phyloP scores from a whole-genome alignment of 768 basidiomycete species.

The Phlebiopsis flavidoalba region DNA sequence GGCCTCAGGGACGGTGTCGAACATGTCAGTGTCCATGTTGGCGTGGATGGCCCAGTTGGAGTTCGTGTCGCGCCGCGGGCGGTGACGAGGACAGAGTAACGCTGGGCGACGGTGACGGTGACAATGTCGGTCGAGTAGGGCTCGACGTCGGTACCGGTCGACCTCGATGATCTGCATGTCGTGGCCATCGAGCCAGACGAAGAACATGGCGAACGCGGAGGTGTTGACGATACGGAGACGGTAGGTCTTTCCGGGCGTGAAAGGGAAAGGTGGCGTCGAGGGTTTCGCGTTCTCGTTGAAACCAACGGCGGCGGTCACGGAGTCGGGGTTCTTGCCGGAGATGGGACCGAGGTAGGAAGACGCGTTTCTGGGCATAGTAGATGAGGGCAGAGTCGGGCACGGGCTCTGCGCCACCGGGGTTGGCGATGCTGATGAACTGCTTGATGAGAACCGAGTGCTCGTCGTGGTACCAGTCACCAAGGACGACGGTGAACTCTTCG shows the following conservation, averaged over 20 bases:
- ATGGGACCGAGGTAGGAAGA: conserved; percentile 66
- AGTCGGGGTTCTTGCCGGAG: conserved; percentile 36
- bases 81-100: conserved; percentile 89
- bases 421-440: conserved; percentile 62
- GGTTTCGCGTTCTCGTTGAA: conserved; percentile 86
- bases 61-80: conserved; percentile 77
- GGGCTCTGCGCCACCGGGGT: conserved; percentile 86
- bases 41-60: conserved; percentile 88
- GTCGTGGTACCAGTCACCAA: conserved; percentile 92
- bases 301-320: conserved; percentile 58
- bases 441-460: conserved; percentile 59
- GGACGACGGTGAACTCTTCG: conserved; percentile 81
- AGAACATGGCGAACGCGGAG: conserved; percentile 69
- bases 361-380: conserved; percentile 75
- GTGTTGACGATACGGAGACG: conserved; percentile 84
- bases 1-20: conserved; percentile 69
- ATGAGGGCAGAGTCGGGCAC: conserved; percentile 83
- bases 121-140: conserved; percentile 69
- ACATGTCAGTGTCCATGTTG: conserved; percentile 89
- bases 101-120: conserved; percentile 79
- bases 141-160: conserved; percentile 73
- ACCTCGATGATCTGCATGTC: conserved; percentile 82
- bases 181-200: conserved; percentile 88
- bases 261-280: conserved; percentile 77
- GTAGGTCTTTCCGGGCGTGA: conserved; percentile 85